These are phyloP conservation scores for Hypoxylon trugodes DNA, from an alignment of 495 filamentous ascomycete species.

Conservation along the genomic window DNA sequence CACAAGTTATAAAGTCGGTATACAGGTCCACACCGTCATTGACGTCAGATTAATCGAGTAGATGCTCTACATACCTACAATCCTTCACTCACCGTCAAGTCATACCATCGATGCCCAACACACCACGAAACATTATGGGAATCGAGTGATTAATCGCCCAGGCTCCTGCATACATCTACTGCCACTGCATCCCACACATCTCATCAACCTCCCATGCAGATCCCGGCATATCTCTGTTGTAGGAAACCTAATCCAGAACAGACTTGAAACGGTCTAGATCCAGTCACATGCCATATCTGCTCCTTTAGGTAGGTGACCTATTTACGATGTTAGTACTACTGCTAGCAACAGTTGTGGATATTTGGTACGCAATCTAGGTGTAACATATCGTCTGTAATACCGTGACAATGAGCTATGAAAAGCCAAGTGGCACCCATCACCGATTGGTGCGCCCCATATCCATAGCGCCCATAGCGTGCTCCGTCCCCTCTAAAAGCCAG, in stretches of 20 bases:
- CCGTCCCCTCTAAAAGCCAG: too few species aligned
- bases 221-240: conserved; percentile 31
- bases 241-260: conserved; percentile 13
- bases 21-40: conserved; percentile 4
- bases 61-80: not conserved
- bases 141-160: too few species aligned
- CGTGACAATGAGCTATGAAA: conserved; percentile 18
- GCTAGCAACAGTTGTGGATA: not conserved
- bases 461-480: too few species aligned
- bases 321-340: not conserved
- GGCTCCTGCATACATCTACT: too few species aligned
- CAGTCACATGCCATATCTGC: conserved; percentile 30
- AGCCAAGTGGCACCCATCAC: conserved; percentile 4
- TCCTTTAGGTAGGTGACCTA: conserved; percentile 32
- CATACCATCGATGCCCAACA: not conserved
- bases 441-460: conserved; percentile 27
- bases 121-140: conserved; percentile 12
- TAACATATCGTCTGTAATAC: not conserved
- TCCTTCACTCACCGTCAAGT: not conserved
- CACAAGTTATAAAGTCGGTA: not conserved
- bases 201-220: conserved; percentile 18
- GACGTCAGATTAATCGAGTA: not conserved
- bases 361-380: not conserved
- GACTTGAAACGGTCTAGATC: conserved; percentile 29
- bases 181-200: not conserved